Percentiles rank a stretch among this genome's conserved stretches.
These are phyloP conservation scores for Vigna radiata DNA, from an alignment of 306 rosid genomes.

Conservation along the genomic window DNA sequence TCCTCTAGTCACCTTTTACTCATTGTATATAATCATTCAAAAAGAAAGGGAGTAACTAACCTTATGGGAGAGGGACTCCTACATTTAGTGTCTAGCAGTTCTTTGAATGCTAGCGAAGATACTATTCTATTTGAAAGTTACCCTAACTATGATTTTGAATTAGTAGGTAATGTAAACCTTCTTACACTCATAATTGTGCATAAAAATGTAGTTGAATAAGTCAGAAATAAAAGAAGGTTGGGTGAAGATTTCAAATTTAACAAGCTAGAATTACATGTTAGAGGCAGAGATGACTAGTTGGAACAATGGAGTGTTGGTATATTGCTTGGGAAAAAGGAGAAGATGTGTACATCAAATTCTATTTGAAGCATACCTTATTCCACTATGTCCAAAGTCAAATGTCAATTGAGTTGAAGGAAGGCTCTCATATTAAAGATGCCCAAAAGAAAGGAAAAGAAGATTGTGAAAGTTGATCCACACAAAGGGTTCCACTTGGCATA, in stretches of 20 bases:
- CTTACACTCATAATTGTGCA: too few relatives aligned
- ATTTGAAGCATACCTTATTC: conserved; percentile 21
- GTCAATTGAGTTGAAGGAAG: conserved; percentile 31
- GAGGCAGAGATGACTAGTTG: too few relatives aligned
- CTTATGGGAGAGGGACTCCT: neutral
- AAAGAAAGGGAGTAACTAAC: neutral
- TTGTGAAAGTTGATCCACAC: conserved; percentile 47
- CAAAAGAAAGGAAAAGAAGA: conserved; percentile 45
- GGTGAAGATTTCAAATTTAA: neutral
- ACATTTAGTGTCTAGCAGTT: neutral
- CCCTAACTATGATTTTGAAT: too few relatives aligned
- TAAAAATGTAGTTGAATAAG: too few relatives aligned
- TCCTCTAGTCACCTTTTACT: neutral
- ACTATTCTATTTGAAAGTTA: too few relatives aligned
- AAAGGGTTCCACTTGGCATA: conserved; percentile 38
- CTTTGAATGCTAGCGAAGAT: neutral
- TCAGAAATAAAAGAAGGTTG: neutral
- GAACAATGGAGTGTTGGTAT: too few relatives aligned
- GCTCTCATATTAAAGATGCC: conserved; percentile 32
- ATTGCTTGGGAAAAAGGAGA: too few relatives aligned
- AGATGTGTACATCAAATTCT: neutral
- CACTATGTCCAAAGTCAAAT: conserved; percentile 40
- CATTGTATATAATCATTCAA: conserved; percentile 5
- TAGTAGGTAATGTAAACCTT: too few relatives aligned
- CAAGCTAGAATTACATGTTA: neutral